phyloP scores from a whole-genome alignment of 768 basidiomycete genomes.

The Boletellus ananiceps region DNA sequence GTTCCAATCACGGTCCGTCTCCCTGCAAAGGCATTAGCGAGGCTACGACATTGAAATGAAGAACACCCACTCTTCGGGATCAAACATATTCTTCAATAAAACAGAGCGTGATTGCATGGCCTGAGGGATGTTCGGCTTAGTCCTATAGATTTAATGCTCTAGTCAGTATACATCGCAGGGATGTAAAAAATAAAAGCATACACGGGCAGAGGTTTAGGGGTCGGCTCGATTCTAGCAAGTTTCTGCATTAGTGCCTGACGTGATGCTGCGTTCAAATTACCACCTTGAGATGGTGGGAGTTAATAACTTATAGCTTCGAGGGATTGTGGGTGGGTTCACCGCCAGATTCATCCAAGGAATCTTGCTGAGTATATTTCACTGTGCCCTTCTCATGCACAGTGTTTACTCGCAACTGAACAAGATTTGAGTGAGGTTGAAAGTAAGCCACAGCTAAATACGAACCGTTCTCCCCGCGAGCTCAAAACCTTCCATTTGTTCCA shows the following conservation, averaged over 20 bases:
- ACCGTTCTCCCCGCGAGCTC: constrained; percentile 94
- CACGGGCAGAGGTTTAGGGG: constrained; percentile 58
- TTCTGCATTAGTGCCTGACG: constrained; percentile 99
- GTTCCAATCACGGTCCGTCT: constrained; percentile 96
- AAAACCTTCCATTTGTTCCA: constrained; percentile 99
- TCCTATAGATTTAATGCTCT: constrained; percentile 36
- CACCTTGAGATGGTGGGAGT: constrained; percentile 48
- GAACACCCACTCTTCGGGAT: constrained; percentile 83
- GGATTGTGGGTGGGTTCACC: constrained; percentile 42
- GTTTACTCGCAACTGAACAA: constrained; percentile 71
- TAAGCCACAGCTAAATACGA: constrained; percentile 19
- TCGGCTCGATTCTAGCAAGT: constrained; percentile 89
- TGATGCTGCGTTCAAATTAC: constrained; percentile 96
- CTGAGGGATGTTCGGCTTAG: constrained; percentile 75
- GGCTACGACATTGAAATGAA: neutral
- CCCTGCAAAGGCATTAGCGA: constrained; percentile 44
- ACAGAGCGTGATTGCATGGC: constrained; percentile 88
- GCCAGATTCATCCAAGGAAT: constrained; percentile 84
- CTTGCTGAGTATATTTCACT: constrained; percentile 67
- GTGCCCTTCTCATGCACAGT: constrained; percentile 91
- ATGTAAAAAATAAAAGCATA: constrained; percentile 33
- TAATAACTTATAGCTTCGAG: constrained; percentile 1
- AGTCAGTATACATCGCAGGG: constrained; percentile 11
- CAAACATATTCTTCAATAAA: constrained; percentile 92
- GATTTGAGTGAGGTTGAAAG: constrained; percentile 12